A percentile compares a stretch with the other conserved stretches of the same genome.
phyloP scores from a whole-genome alignment of 176 grass and related monocot species.

The Triticum urartu region DNA sequence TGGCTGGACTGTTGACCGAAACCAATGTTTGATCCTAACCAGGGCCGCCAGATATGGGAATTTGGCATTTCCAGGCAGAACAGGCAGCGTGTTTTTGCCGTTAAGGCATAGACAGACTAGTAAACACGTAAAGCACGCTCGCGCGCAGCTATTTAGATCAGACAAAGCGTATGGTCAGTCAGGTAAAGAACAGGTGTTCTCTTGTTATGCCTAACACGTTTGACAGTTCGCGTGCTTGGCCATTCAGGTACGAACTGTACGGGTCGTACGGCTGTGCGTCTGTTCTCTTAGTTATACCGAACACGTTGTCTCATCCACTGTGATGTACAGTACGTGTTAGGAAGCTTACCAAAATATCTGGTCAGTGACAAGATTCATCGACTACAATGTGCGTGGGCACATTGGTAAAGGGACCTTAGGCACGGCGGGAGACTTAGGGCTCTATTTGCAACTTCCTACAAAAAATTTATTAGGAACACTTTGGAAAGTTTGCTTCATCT shows the following conservation, averaged over 20 bases:
- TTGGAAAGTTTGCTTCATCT: no score
- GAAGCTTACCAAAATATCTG: no score
- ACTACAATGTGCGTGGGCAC: neutral
- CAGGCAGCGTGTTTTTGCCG: neutral
- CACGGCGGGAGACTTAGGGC: no score
- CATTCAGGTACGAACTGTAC: neutral
- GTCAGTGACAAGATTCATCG: neutral
- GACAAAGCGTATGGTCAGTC: neutral
- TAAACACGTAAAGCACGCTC: neutral
- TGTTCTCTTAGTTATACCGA: neutral
- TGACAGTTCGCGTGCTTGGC: neutral
- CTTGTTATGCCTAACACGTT: neutral
- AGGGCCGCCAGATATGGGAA: neutral
- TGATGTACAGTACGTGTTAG: no score
- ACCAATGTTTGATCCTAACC: neutral
- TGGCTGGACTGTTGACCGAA: neutral
- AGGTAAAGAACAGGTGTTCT: neutral
- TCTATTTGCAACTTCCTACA: no score
- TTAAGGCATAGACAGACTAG: neutral
- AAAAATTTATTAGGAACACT: no score
- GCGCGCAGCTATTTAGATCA: neutral
- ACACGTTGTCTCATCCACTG: neutral
- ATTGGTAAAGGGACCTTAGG: neutral
- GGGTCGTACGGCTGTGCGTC: neutral
- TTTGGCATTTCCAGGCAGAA: neutral